Evolutionary conservation across 2,329 filamentous ascomycete species (phyloP), one percentile per base, ranked within the genome.

Genomic region (Stachybotrys chlorohalonatus): DNA sequence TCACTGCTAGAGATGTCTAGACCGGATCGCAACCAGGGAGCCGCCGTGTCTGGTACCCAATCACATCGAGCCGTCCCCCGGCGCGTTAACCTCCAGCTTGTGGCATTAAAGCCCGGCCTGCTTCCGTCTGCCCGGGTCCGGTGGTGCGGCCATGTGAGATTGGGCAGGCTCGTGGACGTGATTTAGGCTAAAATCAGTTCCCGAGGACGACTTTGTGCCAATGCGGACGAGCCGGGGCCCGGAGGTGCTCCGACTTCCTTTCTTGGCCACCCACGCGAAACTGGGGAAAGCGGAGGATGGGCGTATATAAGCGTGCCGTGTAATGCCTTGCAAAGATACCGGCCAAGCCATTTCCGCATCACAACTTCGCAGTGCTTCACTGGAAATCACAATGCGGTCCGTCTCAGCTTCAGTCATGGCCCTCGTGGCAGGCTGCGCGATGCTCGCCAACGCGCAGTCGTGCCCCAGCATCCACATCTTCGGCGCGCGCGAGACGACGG

Each of bases 401-500:
- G 17, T 24, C 7, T 30, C 50, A 17, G 31, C 49, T 42, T 8
- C 50, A 7, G 31, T 15, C 24, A 9, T 42, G 49, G 49, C 49
- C 13, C 50, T 52, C 15, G 50, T 45, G 11, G 50, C 50, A 9
- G 32, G 32, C 50, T 45, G 36, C 32, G 50, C 32, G n/a, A 9
- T 42, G 50, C 49, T 55, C 24, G 59, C 39, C 5, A 55, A 54
- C 16, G 59, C 56, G 1, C 58, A 62, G 45, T 60, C 62, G 56
- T 76, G 74, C 57, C 73, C 74, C 0, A 60, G 60, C 13, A 63
- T 78, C 36, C 73, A 78, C 62, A 68, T 78, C 39, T 75, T 76
- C 45, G 75, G 73, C 2, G 75, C 75, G 1, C 73, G 75, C 11
- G 75, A 77, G 63, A 78, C 75, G 7, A 76, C 74, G 0, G 80